A percentile compares a stretch with the other conserved stretches of the same genome.
These are phyloP conservation scores for Rhizopogon roseolus DNA, from an alignment of 768 basidiomycete genomes.

Conservation along the genomic window DNA sequence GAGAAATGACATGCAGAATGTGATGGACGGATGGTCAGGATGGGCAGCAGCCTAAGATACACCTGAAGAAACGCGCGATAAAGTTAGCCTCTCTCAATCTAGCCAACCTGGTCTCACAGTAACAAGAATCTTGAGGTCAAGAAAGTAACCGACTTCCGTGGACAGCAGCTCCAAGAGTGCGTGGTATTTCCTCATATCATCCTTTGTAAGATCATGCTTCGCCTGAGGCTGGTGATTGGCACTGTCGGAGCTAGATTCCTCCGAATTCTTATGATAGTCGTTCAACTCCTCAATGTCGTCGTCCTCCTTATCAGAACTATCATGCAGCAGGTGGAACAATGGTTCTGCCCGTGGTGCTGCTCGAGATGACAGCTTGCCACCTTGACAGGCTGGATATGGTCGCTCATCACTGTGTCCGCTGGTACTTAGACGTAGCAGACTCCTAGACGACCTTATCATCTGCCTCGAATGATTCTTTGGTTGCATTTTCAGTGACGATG, in stretches of 20 bases:
- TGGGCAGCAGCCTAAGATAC: slow-evolving; percentile 55
- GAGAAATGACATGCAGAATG: slow-evolving; percentile 19
- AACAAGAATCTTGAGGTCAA: slow-evolving; percentile 74
- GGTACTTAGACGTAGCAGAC: not conserved
- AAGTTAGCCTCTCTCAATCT: not conserved
- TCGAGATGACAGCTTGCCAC: not conserved
- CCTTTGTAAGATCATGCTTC: slow-evolving; percentile 26
- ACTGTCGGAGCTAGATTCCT: not conserved
- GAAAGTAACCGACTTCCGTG: slow-evolving; percentile 80
- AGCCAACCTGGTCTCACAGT: slow-evolving; percentile 37
- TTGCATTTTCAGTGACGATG: not conserved
- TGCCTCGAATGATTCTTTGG: not conserved
- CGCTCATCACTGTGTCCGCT: not conserved
- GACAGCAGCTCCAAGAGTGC: slow-evolving; percentile 80
- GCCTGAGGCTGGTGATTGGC: not conserved
- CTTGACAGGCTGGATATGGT: not conserved
- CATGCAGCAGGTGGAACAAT: slow-evolving; percentile 13
- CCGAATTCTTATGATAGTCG: not conserved
- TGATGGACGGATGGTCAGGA: slow-evolving; percentile 30
- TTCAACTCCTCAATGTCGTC: not conserved
- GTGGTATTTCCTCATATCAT: slow-evolving; percentile 53
- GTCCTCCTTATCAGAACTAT: slow-evolving; percentile 14
- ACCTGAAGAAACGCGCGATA: slow-evolving; percentile 39
- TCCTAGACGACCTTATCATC: not conserved
- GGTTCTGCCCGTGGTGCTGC: not conserved